Percentiles rank a stretch among this genome's conserved stretches.
These are phyloP conservation scores for Fremontodendron californicum DNA, from an alignment of 345 rosid species.

Conservation along the genomic window DNA sequence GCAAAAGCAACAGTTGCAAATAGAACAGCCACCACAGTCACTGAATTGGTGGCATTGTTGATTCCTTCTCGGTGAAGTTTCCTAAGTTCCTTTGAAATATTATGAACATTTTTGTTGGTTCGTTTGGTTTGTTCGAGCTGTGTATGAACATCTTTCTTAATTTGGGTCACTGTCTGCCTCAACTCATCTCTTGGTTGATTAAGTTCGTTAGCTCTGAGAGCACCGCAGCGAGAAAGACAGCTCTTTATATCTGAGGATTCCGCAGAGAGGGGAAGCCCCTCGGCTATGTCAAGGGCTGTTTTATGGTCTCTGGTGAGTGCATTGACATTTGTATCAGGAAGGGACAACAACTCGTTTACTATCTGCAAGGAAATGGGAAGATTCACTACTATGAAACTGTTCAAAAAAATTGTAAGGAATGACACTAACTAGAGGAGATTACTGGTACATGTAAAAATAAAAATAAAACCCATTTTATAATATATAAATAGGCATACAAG, in stretches of 20 bases:
- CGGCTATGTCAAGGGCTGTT: conserved; percentile 93
- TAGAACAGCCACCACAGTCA: conserved; percentile 91
- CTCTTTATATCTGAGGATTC: conserved; percentile 72
- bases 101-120: conserved; percentile 88
- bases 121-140: conserved; percentile 89
- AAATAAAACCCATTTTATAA: neutral
- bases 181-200: conserved; percentile 94
- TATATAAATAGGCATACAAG: neutral
- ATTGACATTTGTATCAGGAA: conserved; percentile 83
- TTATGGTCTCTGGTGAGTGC: conserved; percentile 81
- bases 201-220: conserved; percentile 86
- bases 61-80: conserved; percentile 94
- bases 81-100: conserved; percentile 90
- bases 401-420: neutral
- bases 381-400: neutral
- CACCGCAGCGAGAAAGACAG: conserved; percentile 65
- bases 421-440: no score
- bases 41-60: conserved; percentile 91
- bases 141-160: conserved; percentile 89
- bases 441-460: no score
- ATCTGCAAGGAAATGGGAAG: conserved; percentile 52
- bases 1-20: conserved; percentile 97
- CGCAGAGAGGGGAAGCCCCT: conserved; percentile 75
- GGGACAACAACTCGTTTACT: conserved; percentile 64
- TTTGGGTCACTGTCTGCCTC: conserved; percentile 80